Percentiles rank a stretch among this genome's conserved stretches.
phyloP scores from a whole-genome alignment of 1,284 basidiomycete species.

The Phlebopus sp. region DNA sequence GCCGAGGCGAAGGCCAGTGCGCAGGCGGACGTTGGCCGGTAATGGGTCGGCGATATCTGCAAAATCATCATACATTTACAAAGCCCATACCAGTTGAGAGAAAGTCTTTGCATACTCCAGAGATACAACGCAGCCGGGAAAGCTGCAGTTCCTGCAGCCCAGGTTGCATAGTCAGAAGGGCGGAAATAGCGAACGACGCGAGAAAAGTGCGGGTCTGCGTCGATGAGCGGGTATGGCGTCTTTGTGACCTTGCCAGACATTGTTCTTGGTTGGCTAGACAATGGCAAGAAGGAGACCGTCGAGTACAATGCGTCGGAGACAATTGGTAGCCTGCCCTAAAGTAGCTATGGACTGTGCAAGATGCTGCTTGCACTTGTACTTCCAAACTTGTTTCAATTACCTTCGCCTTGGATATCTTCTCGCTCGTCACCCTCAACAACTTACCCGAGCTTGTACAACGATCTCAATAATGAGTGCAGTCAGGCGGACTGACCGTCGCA shows the following conservation, averaged over 20 bases:
- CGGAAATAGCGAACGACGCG: constrained; percentile 92
- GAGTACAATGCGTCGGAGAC: constrained; percentile 13
- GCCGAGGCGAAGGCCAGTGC: constrained; percentile 31
- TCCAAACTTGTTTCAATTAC: constrained; percentile 12
- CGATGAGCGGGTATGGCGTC: constrained; percentile 82
- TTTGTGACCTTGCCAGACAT: constrained; percentile 74
- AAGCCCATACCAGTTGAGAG: background rate
- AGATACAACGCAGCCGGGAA: constrained; percentile 75
- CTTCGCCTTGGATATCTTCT: constrained; percentile 16
- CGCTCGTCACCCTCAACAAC: constrained; percentile 9
- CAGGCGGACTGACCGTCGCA: constrained; percentile 43
- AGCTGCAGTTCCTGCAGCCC: constrained; percentile 80
- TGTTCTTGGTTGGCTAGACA: constrained; percentile 13
- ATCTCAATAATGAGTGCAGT: constrained; percentile 46
- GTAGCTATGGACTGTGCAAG: constrained; percentile 12
- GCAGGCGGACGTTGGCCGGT: constrained; percentile 31
- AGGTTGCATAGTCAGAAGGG: constrained; percentile 81
- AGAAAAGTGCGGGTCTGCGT: constrained; percentile 87
- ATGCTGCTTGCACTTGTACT: background rate
- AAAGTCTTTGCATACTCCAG: constrained; percentile 55
- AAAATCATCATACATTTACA: constrained; percentile 14
- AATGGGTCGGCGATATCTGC: constrained; percentile 47
- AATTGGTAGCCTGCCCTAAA: constrained; percentile 30
- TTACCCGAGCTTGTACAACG: background rate
- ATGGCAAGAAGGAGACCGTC: background rate